Percentiles rank a stretch among this genome's conserved stretches.
These are phyloP conservation scores for Alternaria triticina DNA, from an alignment of 2,329 filamentous ascomycete species.

Conservation along the genomic window DNA sequence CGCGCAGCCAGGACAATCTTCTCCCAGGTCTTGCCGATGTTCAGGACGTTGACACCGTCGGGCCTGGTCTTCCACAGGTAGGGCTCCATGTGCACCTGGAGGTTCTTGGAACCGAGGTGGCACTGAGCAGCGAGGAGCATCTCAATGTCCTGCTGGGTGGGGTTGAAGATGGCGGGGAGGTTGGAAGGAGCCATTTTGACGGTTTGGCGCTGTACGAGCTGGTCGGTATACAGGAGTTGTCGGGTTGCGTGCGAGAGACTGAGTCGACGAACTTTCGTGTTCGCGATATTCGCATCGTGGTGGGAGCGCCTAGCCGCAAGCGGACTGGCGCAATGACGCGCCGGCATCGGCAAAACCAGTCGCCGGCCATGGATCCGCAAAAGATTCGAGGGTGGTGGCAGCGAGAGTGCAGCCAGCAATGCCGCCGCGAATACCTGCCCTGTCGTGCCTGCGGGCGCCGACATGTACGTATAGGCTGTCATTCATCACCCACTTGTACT, in stretches of 20 bases:
- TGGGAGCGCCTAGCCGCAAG: slow-evolving; percentile 20
- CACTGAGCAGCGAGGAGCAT: slow-evolving; percentile 96
- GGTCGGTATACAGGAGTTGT: slow-evolving; percentile 27
- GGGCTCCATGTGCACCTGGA: slow-evolving; percentile 99
- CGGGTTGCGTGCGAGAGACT: slow-evolving; percentile 31
- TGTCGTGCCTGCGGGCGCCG: slow-evolving; percentile 52
- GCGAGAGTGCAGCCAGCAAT: slow-evolving; percentile 39
- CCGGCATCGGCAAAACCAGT: slow-evolving; percentile 15
- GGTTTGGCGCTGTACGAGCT: slow-evolving; percentile 41
- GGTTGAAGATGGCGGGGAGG: slow-evolving; percentile 94
- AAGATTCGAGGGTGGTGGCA: slow-evolving; percentile 22
- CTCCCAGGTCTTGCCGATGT: slow-evolving; percentile 99
- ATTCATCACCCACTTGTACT: neutral
- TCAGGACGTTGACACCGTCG: slow-evolving; percentile 98
- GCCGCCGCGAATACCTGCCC: slow-evolving; percentile 56
- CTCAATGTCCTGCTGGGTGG: slow-evolving; percentile 98
- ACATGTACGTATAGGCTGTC: slow-evolving; percentile 34
- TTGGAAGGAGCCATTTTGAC: slow-evolving; percentile 92
- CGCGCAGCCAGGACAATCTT: slow-evolving; percentile 99
- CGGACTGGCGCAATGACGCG: slow-evolving; percentile 8
- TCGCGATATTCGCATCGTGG: neutral
- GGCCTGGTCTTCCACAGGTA: slow-evolving; percentile 99
- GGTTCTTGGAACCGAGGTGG: slow-evolving; percentile 98
- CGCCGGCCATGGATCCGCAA: slow-evolving; percentile 11
- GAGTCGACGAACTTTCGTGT: slow-evolving; percentile 18